Base-by-base conservation (phyloP, 23 red algal genomes). In the Gracilaria gracilis region DNA sequence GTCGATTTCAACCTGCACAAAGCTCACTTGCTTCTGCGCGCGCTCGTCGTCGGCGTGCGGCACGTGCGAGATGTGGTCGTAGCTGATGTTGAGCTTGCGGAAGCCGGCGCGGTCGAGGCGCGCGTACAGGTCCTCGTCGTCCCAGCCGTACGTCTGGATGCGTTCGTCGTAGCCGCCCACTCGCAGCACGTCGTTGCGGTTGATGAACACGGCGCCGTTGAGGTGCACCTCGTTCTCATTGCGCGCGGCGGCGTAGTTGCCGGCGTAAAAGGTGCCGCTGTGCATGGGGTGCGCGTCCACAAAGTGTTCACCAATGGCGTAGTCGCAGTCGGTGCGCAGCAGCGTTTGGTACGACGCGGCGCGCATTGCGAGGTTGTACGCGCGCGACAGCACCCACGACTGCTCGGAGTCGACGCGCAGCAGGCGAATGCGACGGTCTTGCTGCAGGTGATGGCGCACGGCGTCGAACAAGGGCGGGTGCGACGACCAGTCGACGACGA, bases 81-180 rank as follows among this genome's bases (percentile, higher is more conserved):
- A 96, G 67, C 73, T 86, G 49, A 96, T 57, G 75, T 93, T 92
- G 42, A 73, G 40, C 67, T 85, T 91, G 36, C 89, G 54, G 9
- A 88, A 33, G 34, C 64, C 82, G 25, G 39, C 59, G 37, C 15
- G 13, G 27, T 13, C 31, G 58, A 96, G 72, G 29, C 94, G 77
- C 21, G 71, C 71, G 57, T 91, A 96, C 82, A 96, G 51, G 23
- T 96, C 94, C 67, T 91, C 87, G 82, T 96, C 94, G 57, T 96
- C 94, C 88, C 94, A 92, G 25, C 94, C 94, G 62, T 93, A 93
- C 4, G 83, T 93, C 73, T 96, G 88, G 51, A 96, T 96, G 35
- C 94, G 47, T 72, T 96, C 94, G 62, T 96, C 94, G 64, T 96
- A 96, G 21, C 88, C 94, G 34, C 94, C 94, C 16, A 85, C 65